Percentiles rank a stretch among this genome's conserved stretches.
These are phyloP conservation scores for Penicillium dipodomyicola DNA, from an alignment of 495 filamentous ascomycete species.

Conservation along the genomic window DNA sequence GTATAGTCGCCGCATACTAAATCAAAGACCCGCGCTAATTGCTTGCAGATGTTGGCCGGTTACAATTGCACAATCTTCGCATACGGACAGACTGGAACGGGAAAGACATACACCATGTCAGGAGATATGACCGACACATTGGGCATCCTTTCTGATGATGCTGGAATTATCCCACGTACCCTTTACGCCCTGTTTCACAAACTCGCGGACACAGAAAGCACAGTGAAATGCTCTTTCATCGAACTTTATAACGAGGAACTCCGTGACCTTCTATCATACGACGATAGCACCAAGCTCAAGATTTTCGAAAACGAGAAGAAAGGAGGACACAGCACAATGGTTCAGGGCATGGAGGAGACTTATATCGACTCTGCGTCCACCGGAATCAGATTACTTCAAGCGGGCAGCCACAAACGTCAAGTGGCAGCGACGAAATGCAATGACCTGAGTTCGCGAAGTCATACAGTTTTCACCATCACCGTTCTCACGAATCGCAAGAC, in stretches of 20 bases:
- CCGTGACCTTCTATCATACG: constrained; percentile 76
- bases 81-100: constrained; percentile 96
- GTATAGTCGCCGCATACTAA: constrained; percentile 11
- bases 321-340: constrained; percentile 72
- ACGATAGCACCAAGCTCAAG: constrained; percentile 83
- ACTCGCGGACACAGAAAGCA: constrained; percentile 80
- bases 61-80: constrained; percentile 99
- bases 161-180: constrained; percentile 90
- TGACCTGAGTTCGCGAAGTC: constrained; percentile 90
- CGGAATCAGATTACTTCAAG: constrained; percentile 83
- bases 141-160: constrained; percentile 81
- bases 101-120: constrained; percentile 99
- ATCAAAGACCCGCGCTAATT: constrained; percentile 13
- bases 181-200: constrained; percentile 82
- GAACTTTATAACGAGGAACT: constrained; percentile 98
- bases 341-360: constrained; percentile 96
- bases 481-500: constrained; percentile 76
- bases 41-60: constrained; percentile 78
- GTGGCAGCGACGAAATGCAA: constrained; percentile 98
- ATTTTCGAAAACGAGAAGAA: constrained; percentile 93
- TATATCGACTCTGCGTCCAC: constrained; percentile 82
- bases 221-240: constrained; percentile 97
- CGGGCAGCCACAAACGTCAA: constrained; percentile 88
- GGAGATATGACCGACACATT: constrained; percentile 89
- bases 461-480: constrained; percentile 95